Evolutionary conservation across 2,329 filamentous ascomycete species (phyloP), one percentile per base, ranked within the genome.

Genomic region (Fusarium vanettenii): DNA sequence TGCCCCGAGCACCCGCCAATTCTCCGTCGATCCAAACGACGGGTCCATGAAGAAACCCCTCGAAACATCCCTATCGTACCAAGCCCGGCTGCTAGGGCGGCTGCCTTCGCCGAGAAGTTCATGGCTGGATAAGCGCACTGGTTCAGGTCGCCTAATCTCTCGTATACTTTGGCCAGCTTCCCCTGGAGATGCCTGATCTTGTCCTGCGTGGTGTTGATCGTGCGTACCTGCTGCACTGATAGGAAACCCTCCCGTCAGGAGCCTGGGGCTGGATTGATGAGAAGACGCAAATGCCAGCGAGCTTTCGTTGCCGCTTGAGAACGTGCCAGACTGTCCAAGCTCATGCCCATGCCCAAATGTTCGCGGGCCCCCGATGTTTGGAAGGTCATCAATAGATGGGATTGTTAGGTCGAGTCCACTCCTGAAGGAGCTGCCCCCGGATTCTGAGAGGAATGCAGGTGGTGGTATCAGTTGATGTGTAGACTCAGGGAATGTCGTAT

Each of bases 11-110:
- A 81, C 68, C 22, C 80, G 77, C 83, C 83, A 85, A 64, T 85
- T 84, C 71, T 84, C 83, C 4, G 76, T 66, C 2, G 83, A 83
- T 8, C 77, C 81, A 69, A 84, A 84, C 0, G 83, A 84, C 0
- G 78, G 64, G 5, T 82, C 80, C 6, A 76, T 80, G 6, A 67
- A 66, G 56, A 80, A 45, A 45, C 78, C 80, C 63, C 64, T 71
- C 5, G 75, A 70, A 13, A 78, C 73, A 20, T 75, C 76, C 8
- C 66, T 67, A 35, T 80, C 77, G 41, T 77, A 76, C 79, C 79
- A 81, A n/a, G 69, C 59, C 33, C 70, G 72, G n/a, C 64, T 75
- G 31, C 63, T 55, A 6, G 67, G 60, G 5, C 43, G 60, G n/a
- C 39, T 33, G 52, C 55, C 67, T 71, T 56, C 71, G 41, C 64